Evolutionary conservation across 1,284 basidiomycete species (phyloP).

Genomic region (Violaceomyces palustris): DNA sequence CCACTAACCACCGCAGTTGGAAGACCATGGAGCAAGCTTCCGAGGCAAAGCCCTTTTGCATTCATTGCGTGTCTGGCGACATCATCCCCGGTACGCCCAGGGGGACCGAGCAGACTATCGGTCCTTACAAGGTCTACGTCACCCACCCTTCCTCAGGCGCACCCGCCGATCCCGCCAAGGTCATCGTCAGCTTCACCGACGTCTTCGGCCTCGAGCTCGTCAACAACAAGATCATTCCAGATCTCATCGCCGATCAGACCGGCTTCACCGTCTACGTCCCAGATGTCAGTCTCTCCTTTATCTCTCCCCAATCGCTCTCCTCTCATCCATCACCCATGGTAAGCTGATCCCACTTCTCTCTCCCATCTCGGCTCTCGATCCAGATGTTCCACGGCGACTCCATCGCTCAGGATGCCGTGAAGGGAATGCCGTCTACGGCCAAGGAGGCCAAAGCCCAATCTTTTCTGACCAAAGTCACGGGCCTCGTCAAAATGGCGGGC

Average conservation of each 20-base stretch:
- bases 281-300: conserved; percentile 7
- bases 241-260: conserved; percentile 59
- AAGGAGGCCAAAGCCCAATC: conserved; percentile 6
- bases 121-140: conserved; percentile 39
- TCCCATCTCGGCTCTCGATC: too few species aligned
- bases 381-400: conserved; percentile 27
- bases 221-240: conserved; percentile 62
- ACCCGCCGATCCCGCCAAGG: conserved; percentile 44
- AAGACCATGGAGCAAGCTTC: background rate
- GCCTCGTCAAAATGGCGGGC: conserved; percentile 2
- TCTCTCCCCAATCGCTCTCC: too few species aligned
- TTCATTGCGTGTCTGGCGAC: conserved; percentile 31
- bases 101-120: conserved; percentile 25
- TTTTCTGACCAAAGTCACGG: conserved; percentile 15
- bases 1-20: too few species aligned
- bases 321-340: too few species aligned
- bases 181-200: conserved; percentile 62
- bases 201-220: conserved; percentile 55
- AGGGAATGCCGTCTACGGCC: conserved; percentile 13
- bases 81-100: conserved; percentile 29
- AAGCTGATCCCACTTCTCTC: too few species aligned
- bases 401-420: conserved; percentile 6
- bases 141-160: conserved; percentile 33
- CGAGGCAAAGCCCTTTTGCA: conserved; percentile 26
- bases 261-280: conserved; percentile 63